Evolutionary conservation across 106 monocot genomes (phyloP), one percentile per base, ranked within the genome.

Genomic region (Phalaenopsis equestris): DNA sequence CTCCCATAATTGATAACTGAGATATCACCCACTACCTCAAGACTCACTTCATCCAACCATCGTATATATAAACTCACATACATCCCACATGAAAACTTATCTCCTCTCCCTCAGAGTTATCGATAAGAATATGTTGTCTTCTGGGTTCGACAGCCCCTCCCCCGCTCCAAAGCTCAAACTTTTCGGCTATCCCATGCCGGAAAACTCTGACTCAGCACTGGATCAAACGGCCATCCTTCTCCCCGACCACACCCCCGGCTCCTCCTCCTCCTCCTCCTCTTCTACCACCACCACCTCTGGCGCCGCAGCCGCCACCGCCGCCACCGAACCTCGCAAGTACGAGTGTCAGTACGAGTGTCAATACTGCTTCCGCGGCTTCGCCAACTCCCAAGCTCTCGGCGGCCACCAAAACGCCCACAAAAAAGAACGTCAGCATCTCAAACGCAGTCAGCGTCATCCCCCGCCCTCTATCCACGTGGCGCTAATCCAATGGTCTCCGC

Each of bases 281-380:
- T 52, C 52, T 52, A 52, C 52, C 2, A 52, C 52, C 52, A 52
- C 52, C 15, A 14, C 52, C 52, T 15, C 15, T 0, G 52, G 52
- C 52, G 15, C 15, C 1, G 52, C 12, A 12, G 1, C 2, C 3
- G 52, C 14, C 11, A 11, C 48, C 10, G 47, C 55, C 6, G 55
- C 11, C 36, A 84, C 82, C 45, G 74, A 30, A 30, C 30, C 24
- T 2, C 36, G 80, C 55, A 89, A 86, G 68, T 89, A 78, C 78
- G 86, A 86, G 84, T 89, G 89, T 80, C 89, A 86, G 68, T 89
- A 78, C 78, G 86, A 86, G 84, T 89, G 89, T 80, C 89, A 89
- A 73, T 89, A 89, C 80, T 89, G 89, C 82, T 84, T 72, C 72
- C 76, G 89, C 19, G 84, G 82, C 70, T 84, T 84, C 64, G 79